A percentile compares a stretch with the other conserved stretches of the same genome.
These are phyloP conservation scores for Beta vulgaris DNA, from an alignment of 148 eudicot species.

Conservation along the genomic window DNA sequence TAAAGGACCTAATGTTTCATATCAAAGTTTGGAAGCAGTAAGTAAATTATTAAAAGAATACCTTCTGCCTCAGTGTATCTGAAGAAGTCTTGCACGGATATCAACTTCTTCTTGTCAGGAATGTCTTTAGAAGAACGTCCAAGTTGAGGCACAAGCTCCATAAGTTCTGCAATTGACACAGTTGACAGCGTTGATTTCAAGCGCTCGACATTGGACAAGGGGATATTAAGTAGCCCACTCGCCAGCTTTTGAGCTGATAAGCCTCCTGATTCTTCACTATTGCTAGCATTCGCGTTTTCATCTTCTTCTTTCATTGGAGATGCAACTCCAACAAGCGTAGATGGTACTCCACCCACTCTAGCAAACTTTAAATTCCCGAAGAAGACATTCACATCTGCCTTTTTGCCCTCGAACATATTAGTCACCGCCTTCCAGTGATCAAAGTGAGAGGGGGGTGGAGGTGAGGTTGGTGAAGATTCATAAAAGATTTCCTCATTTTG, in stretches of 20 bases:
- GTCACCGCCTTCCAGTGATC: conserved; percentile 58
- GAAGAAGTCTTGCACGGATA: conserved; percentile 98
- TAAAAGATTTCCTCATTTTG: conserved; percentile 35
- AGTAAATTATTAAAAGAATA: conserved; percentile 22
- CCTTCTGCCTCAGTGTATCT: conserved; percentile 98
- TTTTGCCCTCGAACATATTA: conserved; percentile 66
- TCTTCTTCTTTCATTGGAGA: conserved; percentile 69
- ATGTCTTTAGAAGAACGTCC: conserved; percentile 71
- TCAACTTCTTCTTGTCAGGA: conserved; percentile 94
- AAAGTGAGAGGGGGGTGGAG: conserved; percentile 33
- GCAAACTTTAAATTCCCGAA: conserved; percentile 83
- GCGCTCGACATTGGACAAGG: conserved; percentile 96
- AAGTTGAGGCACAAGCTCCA: conserved; percentile 82
- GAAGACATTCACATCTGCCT: conserved; percentile 62
- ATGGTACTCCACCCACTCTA: conserved; percentile 77
- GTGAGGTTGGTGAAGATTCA: conserved; percentile 31
- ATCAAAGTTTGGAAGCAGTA: background rate
- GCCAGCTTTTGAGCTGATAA: conserved; percentile 62
- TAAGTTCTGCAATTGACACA: conserved; percentile 79
- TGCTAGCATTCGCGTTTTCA: conserved; percentile 33
- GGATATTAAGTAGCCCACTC: conserved; percentile 78
- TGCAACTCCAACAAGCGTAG: conserved; percentile 61
- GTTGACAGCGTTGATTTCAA: conserved; percentile 80
- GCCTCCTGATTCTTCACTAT: conserved; percentile 52
- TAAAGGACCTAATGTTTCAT: background rate